phyloP scores from a whole-genome alignment of 768 basidiomycete species.

The Rhodosporidiobolus sp. region DNA sequence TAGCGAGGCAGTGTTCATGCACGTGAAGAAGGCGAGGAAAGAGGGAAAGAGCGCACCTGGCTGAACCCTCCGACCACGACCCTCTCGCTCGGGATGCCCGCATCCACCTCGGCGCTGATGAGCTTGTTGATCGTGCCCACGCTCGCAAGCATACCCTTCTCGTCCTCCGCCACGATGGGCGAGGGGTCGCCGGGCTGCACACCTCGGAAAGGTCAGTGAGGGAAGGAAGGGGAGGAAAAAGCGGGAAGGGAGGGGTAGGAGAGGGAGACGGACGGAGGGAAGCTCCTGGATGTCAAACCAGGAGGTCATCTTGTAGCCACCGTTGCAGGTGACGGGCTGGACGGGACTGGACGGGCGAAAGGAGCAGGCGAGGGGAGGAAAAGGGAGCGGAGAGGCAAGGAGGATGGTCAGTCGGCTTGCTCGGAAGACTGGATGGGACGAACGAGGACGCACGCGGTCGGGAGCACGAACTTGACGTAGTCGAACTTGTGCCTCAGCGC shows the following conservation, averaged over 20 bases:
- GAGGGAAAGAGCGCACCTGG: constrained; percentile 9
- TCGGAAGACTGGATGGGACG: no score
- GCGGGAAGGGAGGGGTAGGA: no score
- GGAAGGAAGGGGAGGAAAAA: no score
- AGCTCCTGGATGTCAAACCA: constrained; percentile 49
- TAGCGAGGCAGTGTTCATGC: neutral
- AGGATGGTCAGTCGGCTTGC: no score
- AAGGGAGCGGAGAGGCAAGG: no score
- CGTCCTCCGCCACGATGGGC: constrained; percentile 59
- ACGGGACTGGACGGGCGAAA: constrained; percentile 46
- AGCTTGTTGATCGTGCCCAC: constrained; percentile 63
- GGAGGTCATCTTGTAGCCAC: constrained; percentile 69
- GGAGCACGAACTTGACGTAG: constrained; percentile 86
- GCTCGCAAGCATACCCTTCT: constrained; percentile 68
- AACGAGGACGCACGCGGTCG: constrained; percentile 61
- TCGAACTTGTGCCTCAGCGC: constrained; percentile 61
- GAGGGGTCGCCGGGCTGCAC: neutral
- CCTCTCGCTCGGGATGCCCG: constrained; percentile 59
- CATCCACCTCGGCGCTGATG: constrained; percentile 69
- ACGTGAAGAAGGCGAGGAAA: neutral
- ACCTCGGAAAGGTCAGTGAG: no score
- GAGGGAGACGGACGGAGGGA: neutral
- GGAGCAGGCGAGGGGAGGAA: no score
- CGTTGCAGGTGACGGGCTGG: constrained; percentile 70
- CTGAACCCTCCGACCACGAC: constrained; percentile 33